phyloP scores from a whole-genome alignment of 2,329 filamentous ascomycete genomes.

The Thelonectria rubi region DNA sequence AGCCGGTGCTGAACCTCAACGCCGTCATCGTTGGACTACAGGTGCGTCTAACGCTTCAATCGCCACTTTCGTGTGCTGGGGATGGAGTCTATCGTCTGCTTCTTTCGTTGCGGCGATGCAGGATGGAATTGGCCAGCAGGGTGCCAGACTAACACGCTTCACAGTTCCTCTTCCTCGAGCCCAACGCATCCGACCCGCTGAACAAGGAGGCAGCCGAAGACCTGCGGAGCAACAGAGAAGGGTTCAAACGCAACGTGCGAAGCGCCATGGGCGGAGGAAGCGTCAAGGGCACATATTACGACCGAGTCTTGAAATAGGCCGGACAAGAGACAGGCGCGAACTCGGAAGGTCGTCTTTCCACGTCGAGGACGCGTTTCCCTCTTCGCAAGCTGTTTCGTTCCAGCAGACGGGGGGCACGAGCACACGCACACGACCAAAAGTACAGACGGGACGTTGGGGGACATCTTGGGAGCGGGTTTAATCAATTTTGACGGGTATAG shows the following conservation, averaged over 20 bases:
- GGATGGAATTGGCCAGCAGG: background rate
- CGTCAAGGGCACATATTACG: conserved; percentile 78
- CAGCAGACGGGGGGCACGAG: background rate
- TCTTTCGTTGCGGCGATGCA: too few species aligned
- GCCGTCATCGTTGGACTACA: conserved; percentile 94
- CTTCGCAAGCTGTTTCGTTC: background rate
- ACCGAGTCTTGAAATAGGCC: conserved; percentile 75
- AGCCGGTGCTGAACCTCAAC: conserved; percentile 95
- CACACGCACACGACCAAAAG: background rate
- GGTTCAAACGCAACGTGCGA: conserved; percentile 91
- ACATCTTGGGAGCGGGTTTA: conserved; percentile 7
- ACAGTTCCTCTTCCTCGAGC: conserved; percentile 96
- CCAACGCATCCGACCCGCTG: conserved; percentile 95
- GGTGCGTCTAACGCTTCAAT: conserved; percentile 54
- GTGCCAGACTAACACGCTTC: conserved; percentile 32
- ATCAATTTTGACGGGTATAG: conserved; percentile 19
- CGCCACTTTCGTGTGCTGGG: background rate
- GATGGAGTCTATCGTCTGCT: too few species aligned
- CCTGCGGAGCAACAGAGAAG: conserved; percentile 83
- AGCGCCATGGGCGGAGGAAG: conserved; percentile 82
- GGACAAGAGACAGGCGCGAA: conserved; percentile 16
- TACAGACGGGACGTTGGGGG: background rate
- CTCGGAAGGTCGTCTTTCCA: conserved; percentile 12
- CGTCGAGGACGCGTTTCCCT: background rate
- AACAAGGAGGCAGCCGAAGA: conserved; percentile 99